Evolutionary conservation across 495 filamentous ascomycete species (phyloP), one percentile per base, ranked within the genome.

Genomic region (Penicillium subrubescens): DNA sequence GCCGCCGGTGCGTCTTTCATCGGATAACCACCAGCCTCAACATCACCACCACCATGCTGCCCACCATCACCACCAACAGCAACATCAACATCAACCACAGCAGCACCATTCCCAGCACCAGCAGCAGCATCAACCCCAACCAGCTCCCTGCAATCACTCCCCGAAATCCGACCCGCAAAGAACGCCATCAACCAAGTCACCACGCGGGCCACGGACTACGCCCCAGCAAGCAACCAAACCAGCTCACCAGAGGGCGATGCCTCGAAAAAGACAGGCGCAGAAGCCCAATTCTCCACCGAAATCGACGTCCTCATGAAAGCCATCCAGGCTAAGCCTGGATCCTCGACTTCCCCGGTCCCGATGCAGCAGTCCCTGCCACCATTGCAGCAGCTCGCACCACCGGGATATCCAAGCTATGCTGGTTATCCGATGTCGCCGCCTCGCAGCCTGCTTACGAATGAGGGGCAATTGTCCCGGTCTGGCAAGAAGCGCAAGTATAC

Each of bases 281-380:
- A 88, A 21, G 70, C 87, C 51, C 80, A 86, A 51, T 95, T 94
- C 76, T 85, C 86, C 34, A 98, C 93, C 1, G 86, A 90, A 56
- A 88, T 98, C 50, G 94, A 98, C 73, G 87, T 87, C n/a, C 76
- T 98, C 43, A 95, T 97, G 92, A 94, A 91, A 75, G 86, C 91
- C 7, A 96, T 98, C 48, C 93, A 98, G 73, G 81, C 90, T 29
- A 92, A 92, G 37, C 69, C 66, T n/a, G 57, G 34, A 65, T 67
- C 77, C 39, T 77, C 67, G 23, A 23, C 17, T 8, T 56, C 53
- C 0, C 34, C 53, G 5, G 34, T 56, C 7, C 51, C 71, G 19
- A 34, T 59, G 23, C 60, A 68, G 51, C 79, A 75, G 37, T 76
- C 74, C 5, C 61, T 85, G 57, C 73, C 79, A 15, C 68, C 74